Evolutionary conservation across 495 filamentous ascomycete genomes (phyloP), one percentile per base, ranked within the genome.

Genomic region (Penicillium fimorum): DNA sequence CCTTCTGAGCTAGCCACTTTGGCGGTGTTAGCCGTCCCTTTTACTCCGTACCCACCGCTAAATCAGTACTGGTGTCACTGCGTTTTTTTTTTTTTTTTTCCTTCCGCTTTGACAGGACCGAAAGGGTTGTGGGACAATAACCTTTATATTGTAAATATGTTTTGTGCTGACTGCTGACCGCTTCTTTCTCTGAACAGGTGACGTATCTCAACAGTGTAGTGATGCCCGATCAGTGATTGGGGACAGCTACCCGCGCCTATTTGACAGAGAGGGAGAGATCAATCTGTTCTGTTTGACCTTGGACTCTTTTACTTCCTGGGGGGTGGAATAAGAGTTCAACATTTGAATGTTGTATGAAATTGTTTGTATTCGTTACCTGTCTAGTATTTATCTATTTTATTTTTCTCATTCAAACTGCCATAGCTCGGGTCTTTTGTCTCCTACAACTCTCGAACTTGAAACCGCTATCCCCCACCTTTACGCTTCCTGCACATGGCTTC

Each of bases 151-250:
- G 24, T 40, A 24, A 29, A 35, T 22, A 30, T 42, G 35, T 22
- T 42, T 38, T 54, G 33, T 54, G 44, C n/a, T 54, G 51, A 41
- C 59, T 47, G 52, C 62, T 73, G 66, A 73, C 69, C 60, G 64
- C 63, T 66, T 47, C 53, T 69, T 33, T 56, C 37, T 51, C 37
- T n/a, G 29, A 47, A 66, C 56, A 86, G 83, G 76, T 87, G 32
- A 79, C 80, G 50, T 84, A 81, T 70, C 73, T 87, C 35, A 87
- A 87, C 57, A 79, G 76, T 57, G 75, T 84, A 25, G 82, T 86
- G 54, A 86, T 84, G 85, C 86, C 86, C 22, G 86, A 89, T 67
- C 58, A 50, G 38, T 69, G 55, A 27, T 53, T 52, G 37, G 30
- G 24, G 38, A 32, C 22, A 52, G 17, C 25, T 37, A 43, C 50